Evolutionary conservation across 495 filamentous ascomycete species (phyloP), one percentile per base, ranked within the genome.

Genomic region (Neurospora sp.): DNA sequence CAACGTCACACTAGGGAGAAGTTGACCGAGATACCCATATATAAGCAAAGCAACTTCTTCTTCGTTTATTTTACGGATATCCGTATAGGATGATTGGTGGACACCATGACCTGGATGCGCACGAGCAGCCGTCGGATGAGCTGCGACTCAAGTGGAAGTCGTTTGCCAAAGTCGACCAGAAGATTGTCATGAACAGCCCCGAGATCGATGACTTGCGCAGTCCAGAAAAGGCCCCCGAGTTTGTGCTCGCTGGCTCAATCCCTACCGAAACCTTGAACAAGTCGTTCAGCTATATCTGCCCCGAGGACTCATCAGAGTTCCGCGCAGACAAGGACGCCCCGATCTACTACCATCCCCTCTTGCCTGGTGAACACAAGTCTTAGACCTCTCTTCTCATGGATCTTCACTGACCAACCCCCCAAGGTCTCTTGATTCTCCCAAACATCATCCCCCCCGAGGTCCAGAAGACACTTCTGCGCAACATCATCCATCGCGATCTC

Each of bases 401-500:
- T 16, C 12, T n/a, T 10, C 8, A 38, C 65, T 37, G 40, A 41
- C 69, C 59, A 31, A 16, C 31, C 59, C 68, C 20, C 40, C 18
- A 76, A 96, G 93, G 92, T 71, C 86, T 98, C 12, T 84, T 89
- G 41, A 87, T 97, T 73, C 83, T 93, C 31, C 94, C 94, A 71
- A 86, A 86, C 10, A 79, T 97, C 0, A 81, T 97, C 42, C 91
- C 93, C 10, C 85, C 87, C 16, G 79, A 83, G 4, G 85, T 91
- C 27, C 95, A 98, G 81, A 84, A 84, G 71, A 79, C 83, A 20
- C 84, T 98, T 7, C 83, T 97, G 6, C 86, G 82, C 14, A 86
- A 87, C 35, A 82, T 97, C 75, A 83, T 97, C 40, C 93, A 96
- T 79, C 88, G 91, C 44, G 92, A 97, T 80, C 87, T 98, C 16